Percentiles rank a stretch among this genome's conserved stretches.
phyloP scores from a whole-genome alignment of 2,329 filamentous ascomycete species.

The Aspergillus texensis region DNA sequence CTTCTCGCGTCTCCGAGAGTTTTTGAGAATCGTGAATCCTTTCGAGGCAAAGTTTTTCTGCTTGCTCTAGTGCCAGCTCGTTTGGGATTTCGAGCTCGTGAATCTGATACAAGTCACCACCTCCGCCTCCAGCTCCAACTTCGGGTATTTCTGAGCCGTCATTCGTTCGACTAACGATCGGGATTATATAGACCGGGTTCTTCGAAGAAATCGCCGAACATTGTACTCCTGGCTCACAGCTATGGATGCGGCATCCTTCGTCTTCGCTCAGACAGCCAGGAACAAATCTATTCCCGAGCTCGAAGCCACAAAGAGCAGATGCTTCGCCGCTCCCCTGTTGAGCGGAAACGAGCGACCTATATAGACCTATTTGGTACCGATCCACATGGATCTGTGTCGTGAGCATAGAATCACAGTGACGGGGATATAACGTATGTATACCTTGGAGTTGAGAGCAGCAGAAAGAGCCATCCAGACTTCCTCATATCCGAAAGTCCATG shows the following conservation, averaged over 20 bases:
- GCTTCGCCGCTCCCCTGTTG: constrained; percentile 59
- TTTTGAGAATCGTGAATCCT: constrained; percentile 34
- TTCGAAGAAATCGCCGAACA: constrained; percentile 48
- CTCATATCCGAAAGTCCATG: constrained; percentile 94
- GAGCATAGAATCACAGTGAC: constrained; percentile 5
- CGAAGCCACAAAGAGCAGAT: constrained; percentile 70
- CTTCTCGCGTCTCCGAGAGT: constrained; percentile 32
- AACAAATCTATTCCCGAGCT: constrained; percentile 70
- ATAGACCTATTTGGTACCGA: constrained; percentile 75
- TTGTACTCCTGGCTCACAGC: constrained; percentile 71
- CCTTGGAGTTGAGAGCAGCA: constrained; percentile 66
- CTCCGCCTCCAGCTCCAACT: constrained; percentile 76
- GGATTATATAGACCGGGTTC: constrained; percentile 72
- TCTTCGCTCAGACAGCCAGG: constrained; percentile 72
- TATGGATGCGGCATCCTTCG: constrained; percentile 71
- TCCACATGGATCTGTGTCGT: constrained; percentile 74
- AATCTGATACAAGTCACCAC: constrained; percentile 70
- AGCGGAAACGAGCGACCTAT: constrained; percentile 61
- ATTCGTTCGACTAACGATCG: constrained; percentile 66
- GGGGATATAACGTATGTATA: constrained; percentile 32
- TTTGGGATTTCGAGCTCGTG: constrained; percentile 66
- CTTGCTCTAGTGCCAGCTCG: constrained; percentile 49
- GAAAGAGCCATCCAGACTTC: constrained; percentile 86
- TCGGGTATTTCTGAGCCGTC: constrained; percentile 69
- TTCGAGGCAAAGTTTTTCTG: constrained; percentile 56